Percentiles rank a stretch among this genome's conserved stretches.
phyloP scores from a whole-genome alignment of 2,329 filamentous ascomycete species.

The Penicillium sp. region DNA sequence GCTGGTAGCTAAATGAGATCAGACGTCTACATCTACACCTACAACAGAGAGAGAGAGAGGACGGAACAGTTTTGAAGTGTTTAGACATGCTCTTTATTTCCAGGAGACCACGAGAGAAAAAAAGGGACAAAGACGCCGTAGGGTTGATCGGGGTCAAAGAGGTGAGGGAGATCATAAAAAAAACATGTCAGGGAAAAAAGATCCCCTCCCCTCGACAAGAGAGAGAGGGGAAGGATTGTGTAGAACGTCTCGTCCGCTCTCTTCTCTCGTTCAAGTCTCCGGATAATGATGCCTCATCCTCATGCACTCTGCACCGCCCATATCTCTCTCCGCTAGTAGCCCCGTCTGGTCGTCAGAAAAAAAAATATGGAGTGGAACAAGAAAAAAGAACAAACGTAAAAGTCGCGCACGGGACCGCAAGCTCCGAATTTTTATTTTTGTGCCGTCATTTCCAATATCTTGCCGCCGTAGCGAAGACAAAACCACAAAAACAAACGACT shows the following conservation, averaged over 20 bases:
- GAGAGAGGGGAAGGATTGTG: constrained; percentile 10
- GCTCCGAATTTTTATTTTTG: constrained; percentile 29
- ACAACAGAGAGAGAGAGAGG: constrained; percentile 6
- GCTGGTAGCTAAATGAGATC: neutral
- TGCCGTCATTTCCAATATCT: constrained; percentile 25
- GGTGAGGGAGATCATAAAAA: constrained; percentile 25
- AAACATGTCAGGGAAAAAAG: constrained; percentile 22
- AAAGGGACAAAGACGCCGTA: constrained; percentile 27
- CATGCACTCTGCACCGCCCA: constrained; percentile 21
- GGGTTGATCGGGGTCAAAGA: constrained; percentile 28
- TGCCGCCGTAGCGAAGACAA: constrained; percentile 17
- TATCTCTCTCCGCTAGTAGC: constrained; percentile 28
- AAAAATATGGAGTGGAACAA: constrained; percentile 22
- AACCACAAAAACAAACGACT: constrained; percentile 24
- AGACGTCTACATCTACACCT: constrained; percentile 6
- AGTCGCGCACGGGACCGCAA: constrained; percentile 26
- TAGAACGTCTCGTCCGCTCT: constrained; percentile 23
- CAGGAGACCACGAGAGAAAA: constrained; percentile 31
- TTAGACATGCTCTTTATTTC: constrained; percentile 34
- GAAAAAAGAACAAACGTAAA: constrained; percentile 29
- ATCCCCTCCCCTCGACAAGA: constrained; percentile 12
- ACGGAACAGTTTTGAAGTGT: constrained; percentile 24
- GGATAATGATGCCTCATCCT: constrained; percentile 20
- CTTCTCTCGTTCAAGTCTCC: constrained; percentile 25
- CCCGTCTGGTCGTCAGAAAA: constrained; percentile 30